Evolutionary conservation across 805 yeast genomes (phyloP), one percentile per base, ranked within the genome.

Genomic region (Komagataella phaffii): DNA sequence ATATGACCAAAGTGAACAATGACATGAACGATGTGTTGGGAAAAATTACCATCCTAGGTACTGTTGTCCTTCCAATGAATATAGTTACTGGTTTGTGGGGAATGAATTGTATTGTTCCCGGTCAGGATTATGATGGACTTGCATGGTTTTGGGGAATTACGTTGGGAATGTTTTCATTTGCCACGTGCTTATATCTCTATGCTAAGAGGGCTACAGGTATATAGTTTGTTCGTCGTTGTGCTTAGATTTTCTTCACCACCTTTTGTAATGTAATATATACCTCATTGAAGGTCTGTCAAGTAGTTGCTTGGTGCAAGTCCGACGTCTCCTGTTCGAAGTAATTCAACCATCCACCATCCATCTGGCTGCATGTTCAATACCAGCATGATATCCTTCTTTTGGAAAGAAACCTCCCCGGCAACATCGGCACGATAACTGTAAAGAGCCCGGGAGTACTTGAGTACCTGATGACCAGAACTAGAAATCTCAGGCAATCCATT

Each of bases 61-160:
- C 98, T 0, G 88, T 93, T 52, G 96, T 93, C 18, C 71, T 93
- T 53, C 99, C 99, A 3, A 79, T 93, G 78, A 93, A 93, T 63
- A 88, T 93, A 52, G 84, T 93, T 19, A 93, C 99, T 0, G 99
- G 99, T 18, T 69, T 93, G 48, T 93, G 98, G 98, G 99, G 99
- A 52, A 93, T 93, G 99, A 93, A 93, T 69, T 95, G 93, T 57
- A 60, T 88, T 8, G 99, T 93, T 43, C 99, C 99, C 0, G 99
- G 99, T 0, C 98, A 91, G 64, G 77, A 73, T 24, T 66, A 68
- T 6, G 77, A 74, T n/a, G 75, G 80, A 6, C 64, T 85, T 55
- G 58, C 64, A 2, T 85, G 93, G 93, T 85, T 86, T 62, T 79
- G 76, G 61, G 64, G 75, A 21, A 79, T 79, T 24, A 60, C 73